A percentile compares a stretch with the other conserved stretches of the same genome.
Evolutionary conservation across 768 basidiomycete genomes (phyloP).

Genomic region (Rhizopogon vulgaris): DNA sequence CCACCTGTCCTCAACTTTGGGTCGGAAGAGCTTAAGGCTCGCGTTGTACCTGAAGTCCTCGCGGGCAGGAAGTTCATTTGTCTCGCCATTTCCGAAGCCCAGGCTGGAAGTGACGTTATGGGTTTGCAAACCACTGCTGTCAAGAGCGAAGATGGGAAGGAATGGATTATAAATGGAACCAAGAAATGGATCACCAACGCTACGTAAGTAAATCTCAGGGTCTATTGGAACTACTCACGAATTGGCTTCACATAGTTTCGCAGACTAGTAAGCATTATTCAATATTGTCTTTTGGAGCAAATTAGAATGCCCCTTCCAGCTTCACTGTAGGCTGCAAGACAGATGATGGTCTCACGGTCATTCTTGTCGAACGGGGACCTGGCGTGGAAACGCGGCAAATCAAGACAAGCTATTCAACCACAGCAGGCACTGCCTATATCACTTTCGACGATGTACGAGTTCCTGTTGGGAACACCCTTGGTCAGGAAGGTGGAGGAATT

Average conservation of each 20-base stretch:
- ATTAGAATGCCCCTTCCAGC: conserved; percentile 28
- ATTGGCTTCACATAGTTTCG: conserved; percentile 26
- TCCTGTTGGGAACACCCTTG: conserved; percentile 81
- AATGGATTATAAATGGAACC: conserved; percentile 67
- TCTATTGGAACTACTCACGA: not conserved
- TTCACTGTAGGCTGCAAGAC: conserved; percentile 59
- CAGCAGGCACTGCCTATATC: conserved; percentile 83
- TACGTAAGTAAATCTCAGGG: conserved; percentile 22
- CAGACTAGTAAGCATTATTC: conserved; percentile 31
- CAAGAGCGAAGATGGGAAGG: conserved; percentile 60
- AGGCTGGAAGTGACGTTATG: conserved; percentile 64
- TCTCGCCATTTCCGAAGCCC: conserved; percentile 72
- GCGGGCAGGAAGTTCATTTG: conserved; percentile 65
- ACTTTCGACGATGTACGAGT: conserved; percentile 83
- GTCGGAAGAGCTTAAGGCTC: conserved; percentile 42
- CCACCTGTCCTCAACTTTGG: conserved; percentile 71
- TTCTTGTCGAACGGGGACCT: conserved; percentile 56
- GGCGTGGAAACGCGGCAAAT: conserved; percentile 64
- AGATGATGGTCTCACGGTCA: conserved; percentile 56
- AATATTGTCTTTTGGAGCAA: not conserved
- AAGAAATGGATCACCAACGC: conserved; percentile 73
- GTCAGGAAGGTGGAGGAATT: conserved; percentile 53
- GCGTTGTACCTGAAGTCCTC: conserved; percentile 44
- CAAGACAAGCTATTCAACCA: conserved; percentile 79
- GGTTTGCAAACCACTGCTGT: conserved; percentile 57